Evolutionary conservation across 2,329 filamentous ascomycete species (phyloP), one percentile per base, ranked within the genome.

Genomic region (Trichoderma aggressivum): DNA sequence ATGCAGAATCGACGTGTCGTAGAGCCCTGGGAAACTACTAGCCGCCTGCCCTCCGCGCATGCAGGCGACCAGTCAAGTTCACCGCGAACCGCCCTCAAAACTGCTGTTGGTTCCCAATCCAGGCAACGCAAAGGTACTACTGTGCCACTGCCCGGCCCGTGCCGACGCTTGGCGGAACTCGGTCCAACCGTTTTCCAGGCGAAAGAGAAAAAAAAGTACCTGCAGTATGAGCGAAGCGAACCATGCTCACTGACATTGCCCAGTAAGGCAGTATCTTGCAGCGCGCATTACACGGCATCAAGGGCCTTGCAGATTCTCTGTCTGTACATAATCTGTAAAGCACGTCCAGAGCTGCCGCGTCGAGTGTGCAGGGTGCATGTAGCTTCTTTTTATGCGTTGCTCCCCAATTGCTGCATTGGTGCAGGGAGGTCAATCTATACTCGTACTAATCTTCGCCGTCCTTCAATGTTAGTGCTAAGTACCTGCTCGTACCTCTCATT

Each of bases 111-210:
- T 18, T 30, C 55, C 55, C 55, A 11, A 58, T 30, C 12, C 43
- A n/a, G n/a, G n/a, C 8, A n/a, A 59, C 56, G 56, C 10, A 34
- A 59, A 24, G 62, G 50, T 50, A 50, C n/a, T 56, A 16, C 63
- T 58, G 64, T 58, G 28, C 39, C 39, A 53, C 65, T 69, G 65
- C 21, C 65, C 65, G 65, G 65, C 56, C 65, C 65, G 65, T 60
- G 65, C 65, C 65, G 65, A 36, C 65, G 65, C 65, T 69, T 69
- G 65, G 65, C 56, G 55, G 56, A 39, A n/a, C 53, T 67, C n/a
- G 32, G n/a, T 24, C 58, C 58, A 39, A 61, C 58, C 32, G 32
- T 53, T 24, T 24, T 21, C 12, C 43, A 12, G 43, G n/a, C 26
- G 2, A 18, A 34, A n/a, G n/a, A n/a, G n/a, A 30, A 8, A 30